Conservation (phyloP, 108 stramenopile species). For the Cyclostephanos tholiformis region DNA sequence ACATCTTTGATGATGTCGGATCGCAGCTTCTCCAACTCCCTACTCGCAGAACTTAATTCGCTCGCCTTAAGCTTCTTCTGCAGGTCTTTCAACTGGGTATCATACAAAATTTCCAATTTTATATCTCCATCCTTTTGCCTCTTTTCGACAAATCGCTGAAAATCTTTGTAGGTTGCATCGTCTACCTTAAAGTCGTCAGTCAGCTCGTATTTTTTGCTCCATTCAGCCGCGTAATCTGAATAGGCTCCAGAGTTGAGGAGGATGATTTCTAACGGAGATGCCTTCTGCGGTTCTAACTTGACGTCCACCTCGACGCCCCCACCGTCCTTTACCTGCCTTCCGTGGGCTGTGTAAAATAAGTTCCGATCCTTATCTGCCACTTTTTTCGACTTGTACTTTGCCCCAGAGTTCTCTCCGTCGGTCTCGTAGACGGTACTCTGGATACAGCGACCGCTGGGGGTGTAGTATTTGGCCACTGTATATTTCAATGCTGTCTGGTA, state of each 20-base stretch:
- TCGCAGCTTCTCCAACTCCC: constrained; percentile 69
- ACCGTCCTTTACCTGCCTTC: constrained; percentile 85
- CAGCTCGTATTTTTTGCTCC: constrained; percentile 72
- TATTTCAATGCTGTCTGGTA: constrained; percentile 91
- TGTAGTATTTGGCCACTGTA: constrained; percentile 97
- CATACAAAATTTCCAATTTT: constrained; percentile 77
- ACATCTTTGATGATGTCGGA: constrained; percentile 72
- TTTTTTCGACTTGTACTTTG: constrained; percentile 60
- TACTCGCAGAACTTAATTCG: constrained; percentile 68
- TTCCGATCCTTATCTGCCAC: constrained; percentile 71
- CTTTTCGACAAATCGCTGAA: constrained; percentile 70
- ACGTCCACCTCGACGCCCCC: constrained; percentile 93
- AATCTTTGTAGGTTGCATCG: constrained; percentile 73
- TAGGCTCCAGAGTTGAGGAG: constrained; percentile 75
- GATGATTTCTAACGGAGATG: constrained; percentile 86
- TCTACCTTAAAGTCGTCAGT: constrained; percentile 80
- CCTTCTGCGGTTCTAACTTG: constrained; percentile 82
- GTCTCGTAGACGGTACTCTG: constrained; percentile 89
- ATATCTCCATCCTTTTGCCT: constrained; percentile 72
- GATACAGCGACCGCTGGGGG: constrained; percentile 84
- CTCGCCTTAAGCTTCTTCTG: constrained; percentile 68
- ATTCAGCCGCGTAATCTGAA: constrained; percentile 85
- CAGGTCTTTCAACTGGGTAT: constrained; percentile 64
- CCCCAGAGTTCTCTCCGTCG: constrained; percentile 36
- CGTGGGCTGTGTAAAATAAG: constrained; percentile 73